A percentile compares a stretch with the other conserved stretches of the same genome.
These are phyloP conservation scores for Globisporangium splendens DNA, from an alignment of 352 stramenopile genomes.

Conservation along the genomic window DNA sequence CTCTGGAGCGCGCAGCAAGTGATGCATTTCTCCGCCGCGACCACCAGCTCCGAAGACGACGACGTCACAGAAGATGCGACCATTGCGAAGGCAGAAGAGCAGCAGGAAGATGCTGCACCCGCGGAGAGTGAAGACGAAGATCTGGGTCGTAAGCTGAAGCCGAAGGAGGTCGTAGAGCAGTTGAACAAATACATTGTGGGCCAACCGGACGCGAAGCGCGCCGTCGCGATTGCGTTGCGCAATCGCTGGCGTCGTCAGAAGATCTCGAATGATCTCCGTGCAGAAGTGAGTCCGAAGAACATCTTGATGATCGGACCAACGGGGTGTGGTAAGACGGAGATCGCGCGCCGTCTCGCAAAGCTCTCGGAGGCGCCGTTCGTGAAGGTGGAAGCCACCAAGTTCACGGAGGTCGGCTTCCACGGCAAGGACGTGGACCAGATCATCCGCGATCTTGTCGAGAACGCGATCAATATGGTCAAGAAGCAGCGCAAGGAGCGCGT, in stretches of 20 bases:
- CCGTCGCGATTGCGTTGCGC: constrained; percentile 97
- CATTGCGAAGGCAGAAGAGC: constrained; percentile 7
- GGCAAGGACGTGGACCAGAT: constrained; percentile 99
- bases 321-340: constrained; percentile 98
- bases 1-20: constrained; percentile 10
- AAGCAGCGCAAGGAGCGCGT: constrained; percentile 93
- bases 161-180: constrained; percentile 91
- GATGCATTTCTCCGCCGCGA: constrained; percentile 31
- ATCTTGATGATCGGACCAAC: constrained; percentile 99
- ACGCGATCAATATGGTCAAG: constrained; percentile 95
- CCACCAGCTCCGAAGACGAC: constrained; percentile 19
- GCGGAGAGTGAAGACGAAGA: constrained; percentile 27
- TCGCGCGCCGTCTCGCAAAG: constrained; percentile 95
- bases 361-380: constrained; percentile 97
- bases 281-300: constrained; percentile 98
- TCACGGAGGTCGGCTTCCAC: constrained; percentile 99
- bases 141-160: constrained; percentile 86
- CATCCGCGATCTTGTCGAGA: constrained; percentile 98
- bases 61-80: neutral
- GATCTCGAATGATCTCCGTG: constrained; percentile 88
- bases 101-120: constrained; percentile 19
- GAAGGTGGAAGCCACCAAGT: constrained; percentile 99
- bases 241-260: constrained; percentile 98
- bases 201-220: constrained; percentile 96
- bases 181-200: constrained; percentile 98